phyloP scores from a whole-genome alignment of 306 rosid species.

The Mimosa pudica region DNA sequence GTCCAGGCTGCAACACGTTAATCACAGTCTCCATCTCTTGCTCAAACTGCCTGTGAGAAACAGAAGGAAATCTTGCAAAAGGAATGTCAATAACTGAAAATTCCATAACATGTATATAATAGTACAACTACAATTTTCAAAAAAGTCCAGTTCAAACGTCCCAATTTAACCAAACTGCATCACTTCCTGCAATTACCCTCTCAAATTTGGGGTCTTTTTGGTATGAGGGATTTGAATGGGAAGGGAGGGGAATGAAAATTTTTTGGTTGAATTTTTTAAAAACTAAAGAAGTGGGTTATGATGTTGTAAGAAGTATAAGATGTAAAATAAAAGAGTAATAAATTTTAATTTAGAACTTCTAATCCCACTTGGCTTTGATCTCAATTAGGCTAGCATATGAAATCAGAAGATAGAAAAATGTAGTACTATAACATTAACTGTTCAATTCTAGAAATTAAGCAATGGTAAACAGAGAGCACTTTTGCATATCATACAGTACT shows the following conservation, averaged over 20 bases:
- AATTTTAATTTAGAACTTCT: too few species aligned
- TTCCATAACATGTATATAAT: not conserved
- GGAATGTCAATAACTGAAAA: not conserved
- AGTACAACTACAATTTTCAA: not conserved
- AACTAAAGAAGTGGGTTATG: too few species aligned
- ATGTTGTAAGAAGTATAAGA: too few species aligned
- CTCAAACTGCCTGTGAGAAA: constrained; percentile 63
- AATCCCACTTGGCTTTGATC: not conserved
- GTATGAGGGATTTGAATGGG: too few species aligned
- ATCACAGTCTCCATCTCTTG: constrained; percentile 88
- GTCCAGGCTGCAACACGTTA: constrained; percentile 91
- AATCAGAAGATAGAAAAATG: constrained; percentile 17
- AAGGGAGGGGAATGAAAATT: too few species aligned
- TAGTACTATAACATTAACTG: not conserved
- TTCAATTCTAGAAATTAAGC: constrained; percentile 4
- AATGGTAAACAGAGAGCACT: not conserved
- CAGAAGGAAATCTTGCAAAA: constrained; percentile 26
- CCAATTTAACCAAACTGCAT: constrained; percentile 13
- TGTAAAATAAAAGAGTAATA: too few species aligned
- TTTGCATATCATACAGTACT: not conserved
- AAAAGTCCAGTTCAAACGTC: not conserved
- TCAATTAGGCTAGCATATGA: constrained; percentile 5
- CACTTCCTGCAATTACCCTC: not conserved
- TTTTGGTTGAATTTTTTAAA: too few species aligned
- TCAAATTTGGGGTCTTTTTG: too few species aligned